Percentiles rank a stretch among this genome's conserved stretches.
phyloP scores from a whole-genome alignment of 2,329 filamentous ascomycete genomes.

The Leptosphaerulina australis region DNA sequence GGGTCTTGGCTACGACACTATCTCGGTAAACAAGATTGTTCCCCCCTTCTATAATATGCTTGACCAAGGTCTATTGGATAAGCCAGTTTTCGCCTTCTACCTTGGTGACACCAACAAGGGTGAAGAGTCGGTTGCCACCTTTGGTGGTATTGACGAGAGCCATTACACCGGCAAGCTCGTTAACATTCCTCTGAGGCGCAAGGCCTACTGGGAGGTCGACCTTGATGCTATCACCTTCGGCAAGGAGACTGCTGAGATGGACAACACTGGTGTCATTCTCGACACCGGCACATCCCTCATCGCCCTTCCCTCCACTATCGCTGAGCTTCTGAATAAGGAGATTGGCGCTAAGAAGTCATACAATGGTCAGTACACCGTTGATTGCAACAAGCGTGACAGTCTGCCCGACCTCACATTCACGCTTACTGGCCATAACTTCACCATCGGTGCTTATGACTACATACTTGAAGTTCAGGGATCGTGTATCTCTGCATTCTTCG shows the following conservation, averaged over 20 bases:
- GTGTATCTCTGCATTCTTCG: conserved; percentile 97
- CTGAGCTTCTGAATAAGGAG: conserved; percentile 95
- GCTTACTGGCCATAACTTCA: conserved; percentile 90
- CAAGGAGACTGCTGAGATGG: conserved; percentile 82
- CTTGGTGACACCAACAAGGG: conserved; percentile 75
- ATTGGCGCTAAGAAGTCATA: conserved; percentile 98
- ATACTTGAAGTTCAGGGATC: conserved; percentile 93
- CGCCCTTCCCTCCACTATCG: conserved; percentile 86
- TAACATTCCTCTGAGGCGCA: conserved; percentile 92
- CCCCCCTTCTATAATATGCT: conserved; percentile 98
- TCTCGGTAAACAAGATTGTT: conserved; percentile 94
- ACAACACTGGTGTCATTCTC: conserved; percentile 93
- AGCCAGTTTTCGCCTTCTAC: conserved; percentile 96
- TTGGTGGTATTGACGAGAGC: conserved; percentile 83
- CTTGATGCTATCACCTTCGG: conserved; percentile 91
- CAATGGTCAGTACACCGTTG: conserved; percentile 94
- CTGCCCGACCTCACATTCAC: conserved; percentile 93
- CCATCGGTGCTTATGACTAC: conserved; percentile 87
- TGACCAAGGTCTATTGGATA: conserved; percentile 85
- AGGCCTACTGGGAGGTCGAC: conserved; percentile 99
- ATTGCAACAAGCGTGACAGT: conserved; percentile 80
- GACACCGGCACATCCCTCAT: conserved; percentile 99
- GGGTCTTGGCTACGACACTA: conserved; percentile 90
- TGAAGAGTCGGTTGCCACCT: conserved; percentile 82
- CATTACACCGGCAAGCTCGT: conserved; percentile 86